Percentiles rank a stretch among this genome's conserved stretches.
phyloP scores from a whole-genome alignment of 2,329 filamentous ascomycete species.

The Penicillium crustosum region DNA sequence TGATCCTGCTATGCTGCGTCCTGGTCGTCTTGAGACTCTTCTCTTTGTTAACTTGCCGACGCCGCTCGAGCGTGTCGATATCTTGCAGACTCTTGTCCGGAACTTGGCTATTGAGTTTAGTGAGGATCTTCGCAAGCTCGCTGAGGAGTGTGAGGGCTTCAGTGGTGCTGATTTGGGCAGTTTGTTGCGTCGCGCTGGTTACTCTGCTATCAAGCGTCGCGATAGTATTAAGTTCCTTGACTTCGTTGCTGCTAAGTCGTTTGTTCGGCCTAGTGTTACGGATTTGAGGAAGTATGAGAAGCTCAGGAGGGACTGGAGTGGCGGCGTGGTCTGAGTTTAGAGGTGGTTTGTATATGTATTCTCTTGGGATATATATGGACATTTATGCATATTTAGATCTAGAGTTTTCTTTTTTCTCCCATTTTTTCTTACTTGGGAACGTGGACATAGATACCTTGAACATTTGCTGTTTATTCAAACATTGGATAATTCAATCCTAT shows the following conservation, averaged over 20 bases:
- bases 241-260: conserved; percentile 42
- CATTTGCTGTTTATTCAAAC: not conserved
- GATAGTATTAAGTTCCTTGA: conserved; percentile 49
- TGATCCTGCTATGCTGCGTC: conserved; percentile 89
- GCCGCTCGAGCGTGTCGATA: conserved; percentile 76
- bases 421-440: conserved; percentile 1
- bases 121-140: conserved; percentile 62
- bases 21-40: conserved; percentile 82
- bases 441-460: conserved; percentile 12
- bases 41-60: conserved; percentile 86
- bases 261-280: conserved; percentile 53
- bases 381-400: not conserved
- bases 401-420: not conserved
- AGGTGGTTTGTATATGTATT: not conserved
- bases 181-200: conserved; percentile 59
- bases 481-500: not conserved
- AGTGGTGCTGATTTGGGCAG: conserved; percentile 67
- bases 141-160: conserved; percentile 73
- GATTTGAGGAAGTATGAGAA: conserved; percentile 59
- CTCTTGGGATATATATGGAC: not conserved
- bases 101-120: conserved; percentile 54
- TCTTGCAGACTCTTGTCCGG: conserved; percentile 66
- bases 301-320: conserved; percentile 52
- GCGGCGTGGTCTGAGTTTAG: conserved; percentile 30
- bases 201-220: conserved; percentile 54